These are phyloP conservation scores for Castanospermum australe DNA, from an alignment of 306 rosid genomes.

Conservation along the genomic window DNA sequence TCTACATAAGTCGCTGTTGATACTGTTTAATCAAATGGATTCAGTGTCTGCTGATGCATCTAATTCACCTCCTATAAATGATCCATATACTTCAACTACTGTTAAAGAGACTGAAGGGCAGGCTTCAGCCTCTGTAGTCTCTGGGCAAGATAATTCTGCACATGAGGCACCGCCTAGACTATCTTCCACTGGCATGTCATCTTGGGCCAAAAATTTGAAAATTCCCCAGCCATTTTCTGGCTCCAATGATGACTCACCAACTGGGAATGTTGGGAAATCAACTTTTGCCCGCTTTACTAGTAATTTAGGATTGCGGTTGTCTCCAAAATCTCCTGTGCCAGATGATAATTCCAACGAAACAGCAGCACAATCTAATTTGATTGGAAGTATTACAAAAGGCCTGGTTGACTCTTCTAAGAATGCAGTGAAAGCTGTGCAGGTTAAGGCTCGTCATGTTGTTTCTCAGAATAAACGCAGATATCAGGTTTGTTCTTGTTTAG, in stretches of 20 bases:
- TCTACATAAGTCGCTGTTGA: constrained; percentile 27
- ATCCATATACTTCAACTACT: constrained; percentile 39
- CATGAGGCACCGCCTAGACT: constrained; percentile 46
- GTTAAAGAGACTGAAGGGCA: constrained; percentile 32
- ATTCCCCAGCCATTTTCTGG: constrained; percentile 67
- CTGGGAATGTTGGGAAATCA: constrained; percentile 74
- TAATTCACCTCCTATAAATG: constrained; percentile 35
- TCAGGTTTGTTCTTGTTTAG: constrained; percentile 58
- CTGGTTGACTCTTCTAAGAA: constrained; percentile 85
- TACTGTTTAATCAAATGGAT: constrained; percentile 58
- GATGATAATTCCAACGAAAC: constrained; percentile 57
- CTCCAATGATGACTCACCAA: constrained; percentile 60
- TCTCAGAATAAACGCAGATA: constrained; percentile 98
- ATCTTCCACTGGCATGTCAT: constrained; percentile 66
- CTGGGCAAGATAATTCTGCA: constrained; percentile 48
- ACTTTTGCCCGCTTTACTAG: constrained; percentile 85
- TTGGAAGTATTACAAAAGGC: constrained; percentile 83
- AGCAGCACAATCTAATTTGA: constrained; percentile 62
- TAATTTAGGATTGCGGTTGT: constrained; percentile 76
- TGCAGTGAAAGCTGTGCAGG: constrained; percentile 99
- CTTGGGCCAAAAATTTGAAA: constrained; percentile 90
- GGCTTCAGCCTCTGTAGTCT: constrained; percentile 42
- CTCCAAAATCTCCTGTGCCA: constrained; percentile 67
- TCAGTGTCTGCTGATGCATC: constrained; percentile 54
- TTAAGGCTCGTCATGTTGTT: constrained; percentile 93